Base-by-base conservation (phyloP, 2,329 filamentous ascomycete species). In the Colletotrichum sansevieriae region DNA sequence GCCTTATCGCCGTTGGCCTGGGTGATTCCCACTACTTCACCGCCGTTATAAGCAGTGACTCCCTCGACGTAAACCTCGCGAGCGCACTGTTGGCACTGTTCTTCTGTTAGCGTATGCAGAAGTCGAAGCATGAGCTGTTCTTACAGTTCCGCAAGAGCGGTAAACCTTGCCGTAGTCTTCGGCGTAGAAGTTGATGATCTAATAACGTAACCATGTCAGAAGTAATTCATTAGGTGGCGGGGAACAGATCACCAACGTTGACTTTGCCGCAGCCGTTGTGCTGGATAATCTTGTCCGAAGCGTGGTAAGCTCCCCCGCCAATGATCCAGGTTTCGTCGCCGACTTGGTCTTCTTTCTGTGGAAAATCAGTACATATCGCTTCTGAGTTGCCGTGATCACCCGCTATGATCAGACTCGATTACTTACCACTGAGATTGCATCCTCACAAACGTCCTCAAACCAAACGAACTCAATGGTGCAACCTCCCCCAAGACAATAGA, bases 111-210 rank as follows among this genome's bases (percentile, higher is more conserved):
- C n/a, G n/a, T n/a, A n/a, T n/a, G n/a, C n/a, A n/a, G n/a, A n/a
- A n/a, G n/a, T n/a, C n/a, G n/a, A n/a, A n/a, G n/a, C n/a, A n/a
- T n/a, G n/a, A n/a, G n/a, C n/a, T n/a, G n/a, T n/a, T n/a, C n/a
- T n/a, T n/a, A n/a, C n/a, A n/a, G n/a, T n/a, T n/a, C n/a, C n/a
- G n/a, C n/a, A n/a, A n/a, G n/a, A n/a, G n/a, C n/a, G n/a, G 25
- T 71, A 83, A 44, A 83, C 77, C 73, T 86, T 85, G 46, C 83
- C 83, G 67, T 85, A 84, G 73, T 83, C 79, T 4, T 81, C 76
- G 65, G 78, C 82, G 61, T 82, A 82, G 74, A 81, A 80, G 70
- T 81, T 80, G 70, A 79, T 70, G 44, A 79, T 77, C 68, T 68
- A 12, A 7, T 0, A 35, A 13, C 8, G 18, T 33, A 0, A 3